phyloP scores from a whole-genome alignment of 805 yeast genomes.

The Candida endomychidarum region DNA sequence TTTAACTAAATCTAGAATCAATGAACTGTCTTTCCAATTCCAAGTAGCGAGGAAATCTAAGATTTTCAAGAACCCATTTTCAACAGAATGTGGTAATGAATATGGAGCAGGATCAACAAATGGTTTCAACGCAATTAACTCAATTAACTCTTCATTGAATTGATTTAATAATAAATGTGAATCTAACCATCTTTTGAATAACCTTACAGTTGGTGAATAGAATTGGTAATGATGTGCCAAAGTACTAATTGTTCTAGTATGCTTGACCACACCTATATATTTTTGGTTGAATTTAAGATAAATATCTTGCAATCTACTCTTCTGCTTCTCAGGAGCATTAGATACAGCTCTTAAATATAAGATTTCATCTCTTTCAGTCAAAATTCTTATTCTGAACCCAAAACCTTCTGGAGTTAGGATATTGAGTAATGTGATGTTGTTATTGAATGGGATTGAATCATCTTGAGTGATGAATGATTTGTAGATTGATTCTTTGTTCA shows the following conservation, averaged over 20 bases:
- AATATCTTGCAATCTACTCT: constrained; percentile 56
- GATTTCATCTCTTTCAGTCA: constrained; percentile 81
- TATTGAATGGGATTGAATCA: constrained; percentile 61
- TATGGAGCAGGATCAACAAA: constrained; percentile 90
- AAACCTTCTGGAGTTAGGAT: constrained; percentile 86
- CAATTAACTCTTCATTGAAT: constrained; percentile 75
- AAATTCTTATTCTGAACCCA: constrained; percentile 75
- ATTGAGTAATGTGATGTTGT: constrained; percentile 55
- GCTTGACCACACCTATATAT: constrained; percentile 70
- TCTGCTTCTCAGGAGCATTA: constrained; percentile 57
- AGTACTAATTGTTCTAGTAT: constrained; percentile 74
- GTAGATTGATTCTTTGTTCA: constrained; percentile 55
- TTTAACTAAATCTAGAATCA: constrained; percentile 74
- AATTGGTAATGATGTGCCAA: constrained; percentile 70
- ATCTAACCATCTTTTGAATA: constrained; percentile 88
- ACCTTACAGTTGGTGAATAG: constrained; percentile 76
- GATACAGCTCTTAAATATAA: constrained; percentile 71
- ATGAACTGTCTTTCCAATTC: constrained; percentile 93
- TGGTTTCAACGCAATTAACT: constrained; percentile 76
- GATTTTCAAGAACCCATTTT: constrained; percentile 77
- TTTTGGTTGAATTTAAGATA: constrained; percentile 64
- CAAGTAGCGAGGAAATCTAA: constrained; percentile 71
- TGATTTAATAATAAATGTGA: constrained; percentile 73
- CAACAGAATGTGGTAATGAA: constrained; percentile 73
- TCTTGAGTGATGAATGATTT: constrained; percentile 65